A percentile compares a stretch with the other conserved stretches of the same genome.
These are phyloP conservation scores for Colletotrichum sidae DNA, from an alignment of 2,329 filamentous ascomycete genomes.

Conservation along the genomic window DNA sequence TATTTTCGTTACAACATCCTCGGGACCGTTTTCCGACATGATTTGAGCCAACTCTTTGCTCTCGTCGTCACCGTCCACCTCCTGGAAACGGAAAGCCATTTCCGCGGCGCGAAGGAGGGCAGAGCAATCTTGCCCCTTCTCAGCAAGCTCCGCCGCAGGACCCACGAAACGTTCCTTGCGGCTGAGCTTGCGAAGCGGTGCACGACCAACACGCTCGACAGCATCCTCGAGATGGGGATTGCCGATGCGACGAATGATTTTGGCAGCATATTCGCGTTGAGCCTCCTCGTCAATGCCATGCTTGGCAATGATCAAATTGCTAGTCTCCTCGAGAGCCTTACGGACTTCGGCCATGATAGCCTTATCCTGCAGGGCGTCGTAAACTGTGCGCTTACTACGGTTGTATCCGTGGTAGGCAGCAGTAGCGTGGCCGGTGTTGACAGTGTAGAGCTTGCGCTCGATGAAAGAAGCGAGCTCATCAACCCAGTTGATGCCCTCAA, in stretches of 20 bases:
- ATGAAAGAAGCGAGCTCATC: conserved; percentile 93
- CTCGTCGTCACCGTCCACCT: conserved; percentile 92
- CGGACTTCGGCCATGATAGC: conserved; percentile 84
- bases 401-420: conserved; percentile 96
- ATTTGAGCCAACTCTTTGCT: conserved; percentile 87
- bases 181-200: conserved; percentile 91
- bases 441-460: conserved; percentile 98
- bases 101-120: conserved; percentile 86
- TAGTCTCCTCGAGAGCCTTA: conserved; percentile 86
- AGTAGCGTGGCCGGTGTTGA: conserved; percentile 98
- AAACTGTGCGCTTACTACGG: conserved; percentile 86
- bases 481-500: conserved; percentile 94
- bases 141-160: conserved; percentile 88
- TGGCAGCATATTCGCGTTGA: conserved; percentile 88
- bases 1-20: conserved; percentile 82
- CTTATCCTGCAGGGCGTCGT: conserved; percentile 86
- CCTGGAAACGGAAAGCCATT: conserved; percentile 95
- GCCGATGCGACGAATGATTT: conserved; percentile 92
- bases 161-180: conserved; percentile 97
- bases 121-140: conserved; percentile 78
- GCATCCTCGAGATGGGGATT: conserved; percentile 94
- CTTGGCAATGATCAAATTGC: conserved; percentile 86
- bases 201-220: conserved; percentile 94
- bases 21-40: conserved; percentile 78
- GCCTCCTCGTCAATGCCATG: conserved; percentile 80